A percentile compares a stretch with the other conserved stretches of the same genome.
Evolutionary conservation across 345 rosid species (phyloP).

Genomic region (Populus davidiana): DNA sequence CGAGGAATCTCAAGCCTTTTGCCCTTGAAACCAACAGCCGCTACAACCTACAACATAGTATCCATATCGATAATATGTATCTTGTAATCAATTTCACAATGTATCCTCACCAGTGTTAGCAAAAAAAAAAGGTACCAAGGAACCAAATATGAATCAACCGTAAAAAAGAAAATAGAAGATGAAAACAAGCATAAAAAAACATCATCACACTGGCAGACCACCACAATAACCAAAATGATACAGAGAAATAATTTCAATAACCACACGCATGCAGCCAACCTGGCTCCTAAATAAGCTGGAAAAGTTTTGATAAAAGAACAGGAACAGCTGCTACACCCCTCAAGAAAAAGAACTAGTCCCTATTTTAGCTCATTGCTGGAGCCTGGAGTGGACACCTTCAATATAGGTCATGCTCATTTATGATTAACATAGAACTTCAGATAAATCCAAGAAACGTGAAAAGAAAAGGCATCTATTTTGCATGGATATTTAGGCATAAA

Average conservation of each 20-base stretch:
- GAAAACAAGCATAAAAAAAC: background rate
- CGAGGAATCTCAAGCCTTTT: constrained; percentile 91
- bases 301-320: background rate
- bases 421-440: background rate
- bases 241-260: background rate
- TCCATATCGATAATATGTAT: background rate
- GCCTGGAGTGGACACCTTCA: background rate
- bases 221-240: background rate
- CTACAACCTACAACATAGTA: constrained; percentile 69
- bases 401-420: background rate
- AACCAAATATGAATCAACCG: background rate
- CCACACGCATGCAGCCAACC: background rate
- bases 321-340: background rate
- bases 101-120: background rate
- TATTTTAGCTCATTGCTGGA: background rate
- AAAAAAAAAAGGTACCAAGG: background rate
- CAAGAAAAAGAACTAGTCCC: background rate
- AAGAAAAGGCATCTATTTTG: background rate
- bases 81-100: background rate
- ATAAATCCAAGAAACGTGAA: background rate
- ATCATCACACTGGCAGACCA: background rate
- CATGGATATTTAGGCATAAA: background rate
- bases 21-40: constrained; percentile 93
- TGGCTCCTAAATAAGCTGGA: background rate
- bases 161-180: background rate